Evolutionary conservation across 2,329 filamentous ascomycete species (phyloP), one percentile per base, ranked within the genome.

Genomic region (Colletotrichum salicis): DNA sequence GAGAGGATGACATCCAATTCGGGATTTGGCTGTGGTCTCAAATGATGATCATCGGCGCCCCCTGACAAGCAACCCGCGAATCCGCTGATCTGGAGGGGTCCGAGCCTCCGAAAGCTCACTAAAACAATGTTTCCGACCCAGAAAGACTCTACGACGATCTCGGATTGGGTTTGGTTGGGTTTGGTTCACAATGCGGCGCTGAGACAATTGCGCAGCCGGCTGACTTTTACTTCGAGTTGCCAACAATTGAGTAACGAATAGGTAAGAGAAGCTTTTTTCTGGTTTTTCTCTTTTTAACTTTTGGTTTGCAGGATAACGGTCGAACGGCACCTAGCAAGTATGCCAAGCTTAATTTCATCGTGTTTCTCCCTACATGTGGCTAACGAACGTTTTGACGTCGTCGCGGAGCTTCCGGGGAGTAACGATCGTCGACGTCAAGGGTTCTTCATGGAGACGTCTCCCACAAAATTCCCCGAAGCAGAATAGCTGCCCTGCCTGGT

Each of bases 41-140:
- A 45, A 71, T 71, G 51, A 58, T 5, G 68, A 71, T 71, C 68
- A 41, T 67, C 68, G 5, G 8, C 22, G 1, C 13, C 64, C 64
- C 64, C 4, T 37, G 37, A 33, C 52, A 22, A 11, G 7, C 12
- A 37, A 12, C 35, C 37, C 41, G 51, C 22, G 27, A 54, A 51
- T 57, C 57, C 33, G 64, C 57, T 62, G 64, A 68, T n/a, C 57
- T 45, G 41, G 19, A 1, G 41, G 15, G 59, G 27, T 7, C 27
- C 12, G n/a, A 60, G 29, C 56, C 52, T 67, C 52, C 64, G 41
- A 45, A 62, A 29, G 57, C 11, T 52, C 22, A 37, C 19, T 52
- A 13, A 55, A 35, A 52, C 33, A 35, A 10, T 13, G 61, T 65
- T 48, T 48, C 24, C 41, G 6, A 41, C 7, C 27, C 63, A 29